A percentile compares a stretch with the other conserved stretches of the same genome.
phyloP scores from a whole-genome alignment of 768 basidiomycete species.

The Mycena pura region DNA sequence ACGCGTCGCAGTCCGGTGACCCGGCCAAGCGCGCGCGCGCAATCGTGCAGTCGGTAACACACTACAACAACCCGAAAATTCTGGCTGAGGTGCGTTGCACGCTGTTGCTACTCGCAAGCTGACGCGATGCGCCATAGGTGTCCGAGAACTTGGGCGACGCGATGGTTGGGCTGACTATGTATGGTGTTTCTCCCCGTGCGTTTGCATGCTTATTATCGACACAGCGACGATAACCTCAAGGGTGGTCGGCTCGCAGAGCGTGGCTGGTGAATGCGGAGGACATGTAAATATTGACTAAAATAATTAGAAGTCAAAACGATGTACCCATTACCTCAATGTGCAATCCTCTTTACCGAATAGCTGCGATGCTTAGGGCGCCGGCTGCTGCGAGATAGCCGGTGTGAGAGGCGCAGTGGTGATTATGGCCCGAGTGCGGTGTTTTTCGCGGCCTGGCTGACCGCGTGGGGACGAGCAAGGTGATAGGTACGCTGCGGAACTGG shows the following conservation, averaged over 20 bases:
- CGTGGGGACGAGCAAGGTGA: too few relatives aligned
- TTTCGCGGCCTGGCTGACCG: too few relatives aligned
- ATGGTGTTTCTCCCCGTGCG: conserved; percentile 37
- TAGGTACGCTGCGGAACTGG: too few relatives aligned
- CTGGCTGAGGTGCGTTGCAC: conserved; percentile 76
- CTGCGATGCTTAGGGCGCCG: too few relatives aligned
- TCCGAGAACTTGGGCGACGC: conserved; percentile 86
- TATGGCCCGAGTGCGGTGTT: too few relatives aligned
- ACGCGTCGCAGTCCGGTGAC: conserved; percentile 73
- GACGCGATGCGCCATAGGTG: conserved; percentile 50
- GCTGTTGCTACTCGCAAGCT: conserved; percentile 13
- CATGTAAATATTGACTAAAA: too few relatives aligned
- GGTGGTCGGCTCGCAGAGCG: conserved; percentile 75
- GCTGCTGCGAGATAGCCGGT: too few relatives aligned
- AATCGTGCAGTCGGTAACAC: conserved; percentile 97
- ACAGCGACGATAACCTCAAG: conserved; percentile 68
- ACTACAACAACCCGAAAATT: conserved; percentile 93
- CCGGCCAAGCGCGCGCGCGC: conserved; percentile 94
- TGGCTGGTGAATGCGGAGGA: conserved; percentile 71
- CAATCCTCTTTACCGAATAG: too few relatives aligned
- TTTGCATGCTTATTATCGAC: background rate
- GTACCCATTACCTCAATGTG: too few relatives aligned
- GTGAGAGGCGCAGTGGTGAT: too few relatives aligned
- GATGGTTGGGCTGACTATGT: conserved; percentile 96
- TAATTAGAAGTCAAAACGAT: too few relatives aligned